Evolutionary conservation across 495 filamentous ascomycete genomes (phyloP).

Genomic region (Pyrenula massariospora): DNA sequence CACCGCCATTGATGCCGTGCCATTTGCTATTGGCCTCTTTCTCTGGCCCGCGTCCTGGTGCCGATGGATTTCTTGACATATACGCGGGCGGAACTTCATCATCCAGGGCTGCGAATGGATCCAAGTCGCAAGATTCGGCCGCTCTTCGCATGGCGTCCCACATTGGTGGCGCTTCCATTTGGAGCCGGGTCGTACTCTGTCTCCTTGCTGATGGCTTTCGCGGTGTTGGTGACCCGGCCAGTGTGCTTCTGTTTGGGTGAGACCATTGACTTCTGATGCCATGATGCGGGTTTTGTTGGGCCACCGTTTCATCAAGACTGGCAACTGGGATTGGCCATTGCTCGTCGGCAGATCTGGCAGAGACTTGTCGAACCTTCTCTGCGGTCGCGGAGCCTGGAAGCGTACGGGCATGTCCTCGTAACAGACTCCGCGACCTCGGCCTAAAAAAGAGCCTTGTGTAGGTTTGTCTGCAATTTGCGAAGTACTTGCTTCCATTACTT

Average conservation of each 20-base stretch:
- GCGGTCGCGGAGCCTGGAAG: slow-evolving; percentile 5
- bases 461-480: slow-evolving; percentile 9
- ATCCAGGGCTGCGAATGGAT: neutral
- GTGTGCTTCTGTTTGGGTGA: neutral
- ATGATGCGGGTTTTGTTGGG: neutral
- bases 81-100: neutral
- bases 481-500: slow-evolving; percentile 14
- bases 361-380: slow-evolving; percentile 3
- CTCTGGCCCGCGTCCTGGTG: neutral
- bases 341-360: slow-evolving; percentile 1
- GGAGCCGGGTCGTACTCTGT: neutral
- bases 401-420: slow-evolving; percentile 14
- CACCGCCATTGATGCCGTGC: neutral
- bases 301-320: neutral
- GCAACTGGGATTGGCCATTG: neutral
- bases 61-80: neutral
- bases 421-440: slow-evolving; percentile 23
- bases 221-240: neutral
- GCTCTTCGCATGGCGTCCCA: neutral
- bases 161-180: neutral
- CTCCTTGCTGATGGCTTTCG: neutral
- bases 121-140: neutral
- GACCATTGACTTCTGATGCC: neutral
- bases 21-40: neutral
- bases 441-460: slow-evolving; percentile 32